phyloP scores from a whole-genome alignment of 768 basidiomycete species.

The Cystofilobasidium capitatum region DNA sequence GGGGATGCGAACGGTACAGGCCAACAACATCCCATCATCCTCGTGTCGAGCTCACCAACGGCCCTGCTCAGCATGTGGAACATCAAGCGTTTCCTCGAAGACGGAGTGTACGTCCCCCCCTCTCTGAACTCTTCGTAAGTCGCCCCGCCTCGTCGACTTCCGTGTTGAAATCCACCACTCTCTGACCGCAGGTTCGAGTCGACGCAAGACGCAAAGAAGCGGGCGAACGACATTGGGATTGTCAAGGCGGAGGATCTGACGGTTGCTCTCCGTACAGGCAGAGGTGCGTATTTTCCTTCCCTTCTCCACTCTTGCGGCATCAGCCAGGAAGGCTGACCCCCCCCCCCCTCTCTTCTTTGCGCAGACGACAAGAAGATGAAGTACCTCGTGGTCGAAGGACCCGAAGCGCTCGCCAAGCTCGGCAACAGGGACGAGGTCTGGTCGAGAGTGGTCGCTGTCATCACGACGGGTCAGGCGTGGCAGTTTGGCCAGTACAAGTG shows the following conservation, averaged over 20 bases:
- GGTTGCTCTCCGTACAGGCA: conserved; percentile 16
- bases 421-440: conserved; percentile 29
- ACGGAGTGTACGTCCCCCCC: conserved; percentile 54
- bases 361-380: conserved; percentile 42
- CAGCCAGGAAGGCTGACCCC: not conserved
- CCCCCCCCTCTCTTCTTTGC: not conserved
- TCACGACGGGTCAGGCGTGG: conserved; percentile 98
- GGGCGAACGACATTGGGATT: conserved; percentile 4
- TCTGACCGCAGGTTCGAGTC: conserved; percentile 17
- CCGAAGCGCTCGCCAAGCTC: conserved; percentile 85
- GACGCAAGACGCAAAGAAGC: conserved; percentile 17
- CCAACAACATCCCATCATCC: conserved; percentile 80
- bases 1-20: too few species aligned
- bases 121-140: not conserved
- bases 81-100: conserved; percentile 85
- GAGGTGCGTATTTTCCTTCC: not conserved
- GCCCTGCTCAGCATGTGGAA: conserved; percentile 97
- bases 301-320: not conserved
- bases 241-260: conserved; percentile 22
- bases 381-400: conserved; percentile 83
- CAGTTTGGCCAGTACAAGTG: conserved; percentile 96
- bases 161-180: not conserved
- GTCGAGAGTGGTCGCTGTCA: conserved; percentile 84
- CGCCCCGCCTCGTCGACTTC: not conserved
- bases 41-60: conserved; percentile 92